Evolutionary conservation across 2,329 filamentous ascomycete genomes (phyloP).

Genomic region (Plenodomus lindquistii): DNA sequence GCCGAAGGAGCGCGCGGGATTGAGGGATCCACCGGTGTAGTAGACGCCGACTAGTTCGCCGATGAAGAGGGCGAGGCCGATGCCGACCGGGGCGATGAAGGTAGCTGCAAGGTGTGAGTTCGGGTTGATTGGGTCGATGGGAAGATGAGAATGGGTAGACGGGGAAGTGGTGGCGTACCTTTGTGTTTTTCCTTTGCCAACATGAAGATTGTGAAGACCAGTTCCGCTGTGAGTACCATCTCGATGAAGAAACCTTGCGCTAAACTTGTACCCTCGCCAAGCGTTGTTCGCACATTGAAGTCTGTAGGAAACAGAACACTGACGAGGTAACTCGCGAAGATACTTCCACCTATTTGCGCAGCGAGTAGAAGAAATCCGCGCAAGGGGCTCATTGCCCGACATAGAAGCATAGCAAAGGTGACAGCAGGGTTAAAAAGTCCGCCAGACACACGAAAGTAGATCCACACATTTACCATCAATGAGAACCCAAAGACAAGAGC

Average conservation of each 20-base stretch:
- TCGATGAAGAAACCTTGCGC: conserved; percentile 52
- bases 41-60: conserved; percentile 56
- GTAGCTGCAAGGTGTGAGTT: conserved; percentile 53
- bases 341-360: conserved; percentile 51
- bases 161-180: conserved; percentile 17
- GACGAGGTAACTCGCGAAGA: conserved; percentile 51
- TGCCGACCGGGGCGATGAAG: conserved; percentile 70
- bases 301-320: conserved; percentile 51
- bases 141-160: not conserved
- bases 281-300: conserved; percentile 52
- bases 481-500: conserved; percentile 42
- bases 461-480: conserved; percentile 47
- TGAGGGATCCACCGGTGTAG: conserved; percentile 52
- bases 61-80: conserved; percentile 72
- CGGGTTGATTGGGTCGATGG: not conserved
- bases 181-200: conserved; percentile 74
- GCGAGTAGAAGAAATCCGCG: conserved; percentile 49
- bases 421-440: conserved; percentile 38
- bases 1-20: conserved; percentile 53
- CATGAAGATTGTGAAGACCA: conserved; percentile 55
- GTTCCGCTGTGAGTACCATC: conserved; percentile 38
- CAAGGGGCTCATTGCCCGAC: conserved; percentile 48
- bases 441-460: conserved; percentile 45
- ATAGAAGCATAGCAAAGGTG: conserved; percentile 42
- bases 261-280: conserved; percentile 48